Conservation (phyloP, 2,329 filamentous ascomycete species). For the Ophiocordyceps sinensis region DNA sequence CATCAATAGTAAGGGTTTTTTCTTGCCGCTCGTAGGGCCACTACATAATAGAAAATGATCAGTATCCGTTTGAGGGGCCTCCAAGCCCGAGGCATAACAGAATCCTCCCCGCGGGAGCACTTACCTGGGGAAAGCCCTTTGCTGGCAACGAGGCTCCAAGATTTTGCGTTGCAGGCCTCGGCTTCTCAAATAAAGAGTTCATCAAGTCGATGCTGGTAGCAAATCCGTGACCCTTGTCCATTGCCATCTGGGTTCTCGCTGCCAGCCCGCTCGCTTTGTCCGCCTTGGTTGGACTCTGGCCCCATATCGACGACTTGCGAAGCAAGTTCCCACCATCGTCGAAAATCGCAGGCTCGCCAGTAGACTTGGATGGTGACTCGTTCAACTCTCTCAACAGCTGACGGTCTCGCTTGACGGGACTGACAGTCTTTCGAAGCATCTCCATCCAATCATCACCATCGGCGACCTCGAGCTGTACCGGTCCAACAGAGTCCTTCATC, state of each 20-base stretch:
- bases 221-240: constrained; percentile 50
- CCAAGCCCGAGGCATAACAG: constrained; percentile 12
- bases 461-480: constrained; percentile 44
- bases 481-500: constrained; percentile 43
- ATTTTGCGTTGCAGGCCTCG: constrained; percentile 42
- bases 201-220: constrained; percentile 87
- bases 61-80: not conserved
- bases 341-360: constrained; percentile 11
- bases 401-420: constrained; percentile 83
- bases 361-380: constrained; percentile 31
- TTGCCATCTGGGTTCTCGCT: constrained; percentile 16
- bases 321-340: constrained; percentile 36
- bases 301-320: constrained; percentile 20
- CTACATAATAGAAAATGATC: constrained; percentile 29
- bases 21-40: constrained; percentile 75
- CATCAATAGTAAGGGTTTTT: constrained; percentile 52
- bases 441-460: constrained; percentile 82
- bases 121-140: constrained; percentile 70
- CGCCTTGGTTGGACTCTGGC: constrained; percentile 14
- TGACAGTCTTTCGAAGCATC: constrained; percentile 86
- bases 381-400: constrained; percentile 48
- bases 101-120: constrained; percentile 2
- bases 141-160: constrained; percentile 34
- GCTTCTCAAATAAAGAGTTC: constrained; percentile 79
- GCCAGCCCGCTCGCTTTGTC: constrained; percentile 14